Base-by-base conservation (phyloP, 2,329 filamentous ascomycete species). In the Aaosphaeria arxii region DNA sequence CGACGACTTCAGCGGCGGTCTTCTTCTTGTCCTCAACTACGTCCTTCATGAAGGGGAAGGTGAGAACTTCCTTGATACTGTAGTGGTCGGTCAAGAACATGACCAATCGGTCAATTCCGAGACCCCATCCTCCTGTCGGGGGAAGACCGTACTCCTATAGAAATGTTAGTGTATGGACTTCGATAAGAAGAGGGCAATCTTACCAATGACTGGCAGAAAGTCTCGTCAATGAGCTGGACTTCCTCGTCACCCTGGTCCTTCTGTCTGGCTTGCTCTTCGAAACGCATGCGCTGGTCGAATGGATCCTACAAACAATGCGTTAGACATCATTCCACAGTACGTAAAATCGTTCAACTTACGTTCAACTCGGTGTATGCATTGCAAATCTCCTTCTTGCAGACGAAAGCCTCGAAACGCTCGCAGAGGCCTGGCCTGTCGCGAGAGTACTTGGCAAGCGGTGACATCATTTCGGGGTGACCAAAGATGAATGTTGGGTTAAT, bases 21-120 rank as follows among this genome's bases (percentile, higher is more conserved):
- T 79, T 75, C n/a, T 9, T 9, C 58, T 66, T 66, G 7, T 62
- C 53, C 47, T 67, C 62, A 11, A 62, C 59, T 4, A 69, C 49
- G 44, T 92, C 88, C 83, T 95, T 96, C 89, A 99, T 96, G 76
- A 96, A 92, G 7, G 94, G 94, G 84, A 99, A 99, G 6, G 92
- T 85, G 54, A 97, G 76, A 3, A 97, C 92, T 74, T 99, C 94
- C 74, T 94, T 91, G 71, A 99, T 99, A 61, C 84, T 89, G 77
- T 95, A 94, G 76, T 96, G 89, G 74, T 97, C 85, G 43, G 92
- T 96, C 72, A 97, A 76, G 82, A 95, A 95, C 91, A 95, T 95
- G 71, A 91, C 88, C 71, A 95, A 76, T 51, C 92, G 86, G 76
- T 97, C 91, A 58, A 96, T 94, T 56, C 94, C 94, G 83, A 97